Evolutionary conservation across 768 basidiomycete species (phyloP).

Genomic region (Mycena chlorophos): DNA sequence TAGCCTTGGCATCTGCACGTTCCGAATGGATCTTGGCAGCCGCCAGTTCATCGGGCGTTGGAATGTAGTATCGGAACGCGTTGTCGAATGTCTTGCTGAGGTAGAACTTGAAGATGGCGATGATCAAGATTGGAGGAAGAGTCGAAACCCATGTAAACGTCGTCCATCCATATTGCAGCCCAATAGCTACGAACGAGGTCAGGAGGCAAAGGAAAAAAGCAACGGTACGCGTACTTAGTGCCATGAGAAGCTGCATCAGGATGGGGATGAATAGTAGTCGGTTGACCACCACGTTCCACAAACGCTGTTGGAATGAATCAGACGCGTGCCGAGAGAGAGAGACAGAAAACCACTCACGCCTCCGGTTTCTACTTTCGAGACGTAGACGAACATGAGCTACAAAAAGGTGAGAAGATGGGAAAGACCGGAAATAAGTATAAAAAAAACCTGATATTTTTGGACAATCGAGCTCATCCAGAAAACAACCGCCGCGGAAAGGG

Average conservation of each 20-base stretch:
- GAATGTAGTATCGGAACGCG: conserved; percentile 81
- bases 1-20: conserved; percentile 66
- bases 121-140: conserved; percentile 83
- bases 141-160: conserved; percentile 79
- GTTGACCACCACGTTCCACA: conserved; percentile 95
- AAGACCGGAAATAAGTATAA: neutral
- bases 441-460: conserved; percentile 76
- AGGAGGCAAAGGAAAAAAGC: conserved; percentile 12
- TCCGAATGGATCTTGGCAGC: conserved; percentile 76
- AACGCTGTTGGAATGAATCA: conserved; percentile 50
- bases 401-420: neutral
- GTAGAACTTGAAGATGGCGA: conserved; percentile 83
- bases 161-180: conserved; percentile 72
- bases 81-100: conserved; percentile 66
- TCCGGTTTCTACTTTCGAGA: conserved; percentile 88
- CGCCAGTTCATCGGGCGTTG: conserved; percentile 74
- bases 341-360: conserved; percentile 58
- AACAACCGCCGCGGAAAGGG: conserved; percentile 76
- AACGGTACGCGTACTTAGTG: conserved; percentile 69
- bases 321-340: conserved; percentile 5
- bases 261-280: conserved; percentile 75
- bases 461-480: conserved; percentile 87
- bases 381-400: conserved; percentile 90
- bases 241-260: conserved; percentile 86
- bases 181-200: conserved; percentile 59